Percentiles rank a stretch among this genome's conserved stretches.
Evolutionary conservation across 2,329 filamentous ascomycete genomes (phyloP).

Genomic region (Trichophyton verrucosum): DNA sequence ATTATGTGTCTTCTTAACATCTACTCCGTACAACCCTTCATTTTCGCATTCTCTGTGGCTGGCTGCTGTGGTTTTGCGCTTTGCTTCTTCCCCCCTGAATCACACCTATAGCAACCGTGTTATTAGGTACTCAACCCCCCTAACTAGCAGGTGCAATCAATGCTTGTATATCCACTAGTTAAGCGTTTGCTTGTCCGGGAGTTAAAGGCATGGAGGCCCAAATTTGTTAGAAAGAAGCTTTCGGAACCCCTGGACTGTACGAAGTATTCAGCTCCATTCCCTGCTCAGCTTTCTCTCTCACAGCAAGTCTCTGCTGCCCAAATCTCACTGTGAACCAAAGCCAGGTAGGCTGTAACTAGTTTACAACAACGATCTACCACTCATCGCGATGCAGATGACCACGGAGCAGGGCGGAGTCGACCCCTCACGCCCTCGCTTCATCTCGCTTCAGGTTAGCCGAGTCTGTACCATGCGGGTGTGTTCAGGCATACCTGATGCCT

Average conservation of each 20-base stretch:
- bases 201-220: neutral
- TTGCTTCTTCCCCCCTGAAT: neutral
- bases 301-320: neutral
- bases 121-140: neutral
- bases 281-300: neutral
- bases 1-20: neutral
- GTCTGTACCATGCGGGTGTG: neutral
- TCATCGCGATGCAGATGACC: neutral
- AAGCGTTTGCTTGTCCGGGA: neutral
- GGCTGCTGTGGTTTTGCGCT: neutral
- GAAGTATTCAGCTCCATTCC: neutral
- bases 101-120: neutral
- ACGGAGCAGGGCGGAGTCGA: neutral
- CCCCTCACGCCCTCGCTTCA: neutral
- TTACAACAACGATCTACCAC: neutral
- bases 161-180: neutral
- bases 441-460: neutral
- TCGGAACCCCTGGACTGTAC: neutral
- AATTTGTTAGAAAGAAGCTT: neutral
- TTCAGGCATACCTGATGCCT: neutral
- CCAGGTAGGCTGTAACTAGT: neutral
- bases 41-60: neutral
- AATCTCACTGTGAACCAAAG: neutral
- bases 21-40: neutral
- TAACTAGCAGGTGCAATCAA: neutral